Conservation (phyloP, 352 stramenopile species). For the Globisporangium middletonii region DNA sequence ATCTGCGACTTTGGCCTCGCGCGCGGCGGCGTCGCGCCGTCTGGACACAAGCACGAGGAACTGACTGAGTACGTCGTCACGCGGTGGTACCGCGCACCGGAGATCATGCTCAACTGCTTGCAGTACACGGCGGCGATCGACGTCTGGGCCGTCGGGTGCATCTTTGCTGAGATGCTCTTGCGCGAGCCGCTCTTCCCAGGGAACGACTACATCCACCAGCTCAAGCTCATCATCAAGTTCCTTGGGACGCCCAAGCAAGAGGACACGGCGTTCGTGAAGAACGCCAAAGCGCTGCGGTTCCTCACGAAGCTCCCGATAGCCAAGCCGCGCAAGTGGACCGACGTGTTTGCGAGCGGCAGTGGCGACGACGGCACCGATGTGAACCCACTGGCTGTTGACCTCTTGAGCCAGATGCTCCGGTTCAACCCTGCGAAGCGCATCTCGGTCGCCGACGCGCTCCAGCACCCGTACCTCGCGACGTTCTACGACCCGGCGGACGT, state of each 20-base stretch:
- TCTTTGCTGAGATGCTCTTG: conserved; percentile 97
- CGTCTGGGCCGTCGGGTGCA: conserved; percentile 95
- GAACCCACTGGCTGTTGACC: conserved; percentile 43
- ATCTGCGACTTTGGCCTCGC: conserved; percentile 91
- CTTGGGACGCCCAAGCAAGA: conserved; percentile 66
- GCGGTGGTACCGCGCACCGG: conserved; percentile 87
- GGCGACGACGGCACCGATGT: conserved; percentile 22
- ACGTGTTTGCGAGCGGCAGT: conserved; percentile 34
- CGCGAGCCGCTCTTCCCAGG: conserved; percentile 94
- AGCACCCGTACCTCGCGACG: conserved; percentile 66
- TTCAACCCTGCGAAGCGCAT: conserved; percentile 76
- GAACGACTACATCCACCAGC: conserved; percentile 82
- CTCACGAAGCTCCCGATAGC: conserved; percentile 73
- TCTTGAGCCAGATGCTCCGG: conserved; percentile 59
- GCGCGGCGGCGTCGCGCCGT: conserved; percentile 59
- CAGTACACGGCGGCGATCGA: conserved; percentile 94
- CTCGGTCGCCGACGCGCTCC: conserved; percentile 46
- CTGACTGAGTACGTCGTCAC: conserved; percentile 92
- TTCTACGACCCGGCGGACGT: conserved; percentile 86
- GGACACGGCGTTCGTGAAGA: conserved; percentile 82
- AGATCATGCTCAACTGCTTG: conserved; percentile 94
- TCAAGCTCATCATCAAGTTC: conserved; percentile 78
- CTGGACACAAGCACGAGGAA: conserved; percentile 16
- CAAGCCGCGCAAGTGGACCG: conserved; percentile 63
- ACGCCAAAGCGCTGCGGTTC: conserved; percentile 88